Base-by-base conservation (phyloP, 2,329 filamentous ascomycete genomes). In the Pseudopyrenochaeta lycopersici region DNA sequence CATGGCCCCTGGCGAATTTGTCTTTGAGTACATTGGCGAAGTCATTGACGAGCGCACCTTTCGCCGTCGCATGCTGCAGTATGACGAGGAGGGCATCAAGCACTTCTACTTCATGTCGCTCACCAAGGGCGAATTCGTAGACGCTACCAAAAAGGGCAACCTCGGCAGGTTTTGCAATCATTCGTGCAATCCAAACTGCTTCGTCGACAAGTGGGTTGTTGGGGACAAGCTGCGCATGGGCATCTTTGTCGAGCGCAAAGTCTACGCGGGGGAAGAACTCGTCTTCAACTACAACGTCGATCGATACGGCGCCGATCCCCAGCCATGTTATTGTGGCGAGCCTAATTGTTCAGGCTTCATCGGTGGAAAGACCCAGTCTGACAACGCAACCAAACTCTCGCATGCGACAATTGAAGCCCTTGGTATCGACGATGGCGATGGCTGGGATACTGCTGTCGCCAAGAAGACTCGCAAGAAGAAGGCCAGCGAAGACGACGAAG, bases 71-170 rank as follows among this genome's bases (percentile, higher is more conserved):
- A 97, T 96, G 88, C 81, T 92, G 33, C 90, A 96, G 70, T 99
- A 99, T 77, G 92, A 97, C 72, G 85, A 95, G 42, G 92, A 98
- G 75, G 93, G 93, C 56, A 97, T 99, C 83, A 97, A 96, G 76
- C 95, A 99, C 78, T 99, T 99, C 76, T 99, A 99, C 78, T 99
- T 99, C 81, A 99, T 99, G 95, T 98, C 95, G 23, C 87, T 99
- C 58, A 96, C 88, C 72, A 96, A 96, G 76, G 91, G 88, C 69
- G 95, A 98, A 76, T 99, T 98, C 72, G 92, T 99, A 54, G 95
- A 99, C 78, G 95, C 95, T 18, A 99, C 95, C 9, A 96, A 95
- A 74, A 96, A 92, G 75, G 95, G 95, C 45, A 98, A 98, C 65
- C 85, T 99, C 5, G 95, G 93, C 46, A 89, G 95, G 27, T 99